Percentiles rank a stretch among this genome's conserved stretches.
Evolutionary conservation across 192 early-diverging fungal species (phyloP).

Genomic region (Coemansia sp.): DNA sequence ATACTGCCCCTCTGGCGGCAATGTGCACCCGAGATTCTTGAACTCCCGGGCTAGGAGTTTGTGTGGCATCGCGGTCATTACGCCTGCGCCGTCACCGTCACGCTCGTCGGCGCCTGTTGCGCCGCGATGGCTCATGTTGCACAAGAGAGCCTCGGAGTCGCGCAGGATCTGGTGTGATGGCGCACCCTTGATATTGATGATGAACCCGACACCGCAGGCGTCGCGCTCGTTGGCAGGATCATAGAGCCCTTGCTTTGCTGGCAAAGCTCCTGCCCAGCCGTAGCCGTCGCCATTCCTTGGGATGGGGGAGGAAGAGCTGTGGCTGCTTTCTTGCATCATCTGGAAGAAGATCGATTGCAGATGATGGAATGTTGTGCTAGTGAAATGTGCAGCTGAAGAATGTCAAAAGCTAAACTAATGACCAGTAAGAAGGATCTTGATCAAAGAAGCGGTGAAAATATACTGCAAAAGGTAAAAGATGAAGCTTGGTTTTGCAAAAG

Average conservation of each 20-base stretch:
- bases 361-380: background rate
- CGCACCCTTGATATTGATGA: constrained; percentile 88
- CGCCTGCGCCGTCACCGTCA: constrained; percentile 98
- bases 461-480: too few relatives aligned
- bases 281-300: constrained; percentile 16
- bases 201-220: constrained; percentile 97
- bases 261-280: constrained; percentile 82
- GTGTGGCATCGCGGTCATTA: constrained; percentile 96
- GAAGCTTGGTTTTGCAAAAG: too few relatives aligned
- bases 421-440: background rate
- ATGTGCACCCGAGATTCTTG: constrained; percentile 57
- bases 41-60: constrained; percentile 73
- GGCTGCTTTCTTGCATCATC: background rate
- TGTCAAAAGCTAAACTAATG: background rate
- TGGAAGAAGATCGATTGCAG: background rate
- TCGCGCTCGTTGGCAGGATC: constrained; percentile 89
- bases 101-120: constrained; percentile 90
- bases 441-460: too few relatives aligned
- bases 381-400: background rate
- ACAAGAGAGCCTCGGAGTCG: constrained; percentile 87
- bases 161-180: constrained; percentile 82
- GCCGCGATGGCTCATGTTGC: constrained; percentile 99
- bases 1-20: constrained; percentile 81
- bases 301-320: background rate
- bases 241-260: constrained; percentile 83